These are phyloP conservation scores for Suillus tomentosus DNA, from an alignment of 768 basidiomycete species.

Conservation along the genomic window DNA sequence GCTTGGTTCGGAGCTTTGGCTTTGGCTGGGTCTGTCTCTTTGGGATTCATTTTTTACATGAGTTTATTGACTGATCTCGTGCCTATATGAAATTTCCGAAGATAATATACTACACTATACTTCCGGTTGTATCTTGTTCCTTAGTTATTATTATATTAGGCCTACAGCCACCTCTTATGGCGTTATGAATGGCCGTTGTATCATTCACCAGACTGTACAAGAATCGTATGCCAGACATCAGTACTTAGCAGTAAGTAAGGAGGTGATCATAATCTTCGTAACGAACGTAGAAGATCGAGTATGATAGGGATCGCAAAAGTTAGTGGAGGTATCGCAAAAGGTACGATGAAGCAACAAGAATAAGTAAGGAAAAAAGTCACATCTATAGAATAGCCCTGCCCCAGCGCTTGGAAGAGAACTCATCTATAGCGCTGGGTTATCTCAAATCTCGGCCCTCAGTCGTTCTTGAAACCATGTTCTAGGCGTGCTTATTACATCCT, in stretches of 20 bases:
- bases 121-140: no score
- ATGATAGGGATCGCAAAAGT: slow-evolving; percentile 15
- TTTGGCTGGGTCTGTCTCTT: no score
- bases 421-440: neutral
- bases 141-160: no score
- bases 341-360: slow-evolving; percentile 5
- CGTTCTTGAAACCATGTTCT: neutral
- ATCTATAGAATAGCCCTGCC: slow-evolving; percentile 5
- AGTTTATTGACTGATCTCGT: no score
- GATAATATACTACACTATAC: no score
- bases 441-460: slow-evolving; percentile 5
- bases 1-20: no score
- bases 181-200: neutral
- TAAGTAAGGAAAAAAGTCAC: neutral
- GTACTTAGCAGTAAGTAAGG: slow-evolving; percentile 5
- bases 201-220: neutral
- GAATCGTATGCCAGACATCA: slow-evolving; percentile 1
- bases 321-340: slow-evolving; percentile 8
- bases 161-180: no score
- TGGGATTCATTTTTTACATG: no score
- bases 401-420: slow-evolving; percentile 3
- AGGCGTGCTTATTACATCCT: neutral
- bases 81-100: no score
- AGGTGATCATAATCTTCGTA: neutral
- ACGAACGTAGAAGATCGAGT: slow-evolving; percentile 1